These are phyloP conservation scores for Quillaja saponaria DNA, from an alignment of 306 rosid species.

Conservation along the genomic window DNA sequence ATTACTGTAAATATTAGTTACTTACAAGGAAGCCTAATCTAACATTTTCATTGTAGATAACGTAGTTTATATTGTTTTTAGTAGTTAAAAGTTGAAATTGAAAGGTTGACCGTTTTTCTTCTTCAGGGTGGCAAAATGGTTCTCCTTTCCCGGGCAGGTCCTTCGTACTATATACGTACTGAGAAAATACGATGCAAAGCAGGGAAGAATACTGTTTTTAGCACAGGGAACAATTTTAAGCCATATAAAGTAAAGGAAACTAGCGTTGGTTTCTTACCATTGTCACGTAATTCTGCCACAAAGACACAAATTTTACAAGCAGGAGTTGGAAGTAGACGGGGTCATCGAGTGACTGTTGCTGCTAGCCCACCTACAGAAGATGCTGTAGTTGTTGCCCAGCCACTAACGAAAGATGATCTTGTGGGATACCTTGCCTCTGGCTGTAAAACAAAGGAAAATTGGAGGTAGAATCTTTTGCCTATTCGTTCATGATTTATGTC, in stretches of 20 bases:
- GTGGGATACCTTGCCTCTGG: slow-evolving; percentile 78
- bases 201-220: slow-evolving; percentile 27
- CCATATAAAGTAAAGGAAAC: slow-evolving; percentile 43
- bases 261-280: slow-evolving; percentile 40
- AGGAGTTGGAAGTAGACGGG: slow-evolving; percentile 32
- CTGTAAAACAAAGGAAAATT: slow-evolving; percentile 70
- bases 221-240: slow-evolving; percentile 34
- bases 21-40: too few relatives aligned
- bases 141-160: slow-evolving; percentile 43
- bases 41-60: background rate
- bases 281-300: slow-evolving; percentile 38
- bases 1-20: background rate
- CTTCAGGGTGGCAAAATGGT: slow-evolving; percentile 52
- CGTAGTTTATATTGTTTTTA: background rate
- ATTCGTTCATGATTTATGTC: background rate
- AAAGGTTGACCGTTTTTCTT: background rate
- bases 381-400: slow-evolving; percentile 65
- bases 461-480: slow-evolving; percentile 54
- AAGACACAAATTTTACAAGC: slow-evolving; percentile 37
- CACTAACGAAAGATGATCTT: slow-evolving; percentile 81
- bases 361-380: slow-evolving; percentile 97
- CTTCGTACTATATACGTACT: slow-evolving; percentile 33
- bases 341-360: slow-evolving; percentile 54
- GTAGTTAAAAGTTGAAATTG: slow-evolving; percentile 1
- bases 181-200: slow-evolving; percentile 36